These are phyloP conservation scores for Tylopilus plumbeoviolaceoides DNA, from an alignment of 768 basidiomycete species.

Conservation along the genomic window DNA sequence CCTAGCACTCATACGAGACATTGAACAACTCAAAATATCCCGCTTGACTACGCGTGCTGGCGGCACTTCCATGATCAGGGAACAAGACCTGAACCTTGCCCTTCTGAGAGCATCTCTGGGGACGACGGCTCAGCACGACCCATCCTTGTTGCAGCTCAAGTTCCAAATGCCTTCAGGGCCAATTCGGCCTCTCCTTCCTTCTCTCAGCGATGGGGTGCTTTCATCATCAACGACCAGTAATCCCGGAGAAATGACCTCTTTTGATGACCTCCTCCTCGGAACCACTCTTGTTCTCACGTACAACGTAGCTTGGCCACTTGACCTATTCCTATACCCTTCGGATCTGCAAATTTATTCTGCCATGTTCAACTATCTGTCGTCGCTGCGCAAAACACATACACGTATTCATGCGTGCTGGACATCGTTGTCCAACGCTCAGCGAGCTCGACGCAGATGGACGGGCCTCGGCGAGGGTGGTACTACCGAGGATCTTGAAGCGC, in stretches of 20 bases:
- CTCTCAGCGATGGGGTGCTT: constrained; percentile 44
- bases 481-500: constrained; percentile 58
- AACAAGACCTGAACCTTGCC: constrained; percentile 86
- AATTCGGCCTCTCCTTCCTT: constrained; percentile 74
- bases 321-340: constrained; percentile 77
- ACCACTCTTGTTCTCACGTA: constrained; percentile 71
- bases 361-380: constrained; percentile 79
- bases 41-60: constrained; percentile 67
- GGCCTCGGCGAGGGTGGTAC: constrained; percentile 85
- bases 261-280: constrained; percentile 76
- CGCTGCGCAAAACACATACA: constrained; percentile 80
- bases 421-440: constrained; percentile 79
- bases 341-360: constrained; percentile 73
- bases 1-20: constrained; percentile 78
- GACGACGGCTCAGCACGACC: constrained; percentile 84
- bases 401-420: constrained; percentile 81
- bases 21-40: constrained; percentile 78
- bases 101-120: constrained; percentile 85
- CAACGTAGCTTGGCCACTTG: constrained; percentile 78
- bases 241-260: constrained; percentile 43
- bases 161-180: constrained; percentile 82
- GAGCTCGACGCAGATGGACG: constrained; percentile 81
- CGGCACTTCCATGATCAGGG: constrained; percentile 73
- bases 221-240: constrained; percentile 40
- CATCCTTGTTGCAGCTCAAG: constrained; percentile 64